A percentile compares a stretch with the other conserved stretches of the same genome.
Evolutionary conservation across 805 yeast species (phyloP).

Genomic region (Candida boleticola): DNA sequence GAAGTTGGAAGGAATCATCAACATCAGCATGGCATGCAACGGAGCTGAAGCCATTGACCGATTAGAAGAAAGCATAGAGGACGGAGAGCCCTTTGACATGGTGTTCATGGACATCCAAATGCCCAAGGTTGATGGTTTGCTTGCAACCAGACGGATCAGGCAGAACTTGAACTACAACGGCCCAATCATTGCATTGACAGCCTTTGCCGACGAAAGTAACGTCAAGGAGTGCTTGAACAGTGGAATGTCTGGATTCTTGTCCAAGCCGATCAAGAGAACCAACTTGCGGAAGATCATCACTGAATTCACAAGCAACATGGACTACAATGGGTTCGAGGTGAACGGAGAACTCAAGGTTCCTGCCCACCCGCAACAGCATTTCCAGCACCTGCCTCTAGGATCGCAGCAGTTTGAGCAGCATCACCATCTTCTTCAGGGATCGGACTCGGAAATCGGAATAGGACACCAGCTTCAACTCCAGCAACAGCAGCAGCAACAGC

Average conservation of each 20-base stretch:
- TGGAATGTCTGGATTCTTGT: slow-evolving; percentile 92
- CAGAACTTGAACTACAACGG: slow-evolving; percentile 54
- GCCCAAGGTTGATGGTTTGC: slow-evolving; percentile 90
- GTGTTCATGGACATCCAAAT: slow-evolving; percentile 97
- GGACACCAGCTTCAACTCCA: too few species aligned
- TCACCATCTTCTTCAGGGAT: too few species aligned
- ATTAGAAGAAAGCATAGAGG: slow-evolving; percentile 48
- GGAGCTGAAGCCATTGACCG: slow-evolving; percentile 84
- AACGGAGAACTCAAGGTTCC: too few species aligned
- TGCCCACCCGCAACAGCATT: too few species aligned
- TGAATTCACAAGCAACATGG: slow-evolving; percentile 40
- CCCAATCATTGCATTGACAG: slow-evolving; percentile 93
- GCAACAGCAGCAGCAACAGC: too few species aligned
- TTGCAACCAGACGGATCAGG: slow-evolving; percentile 76
- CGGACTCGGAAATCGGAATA: too few species aligned
- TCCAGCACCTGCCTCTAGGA: too few species aligned
- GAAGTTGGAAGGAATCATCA: slow-evolving; percentile 71
- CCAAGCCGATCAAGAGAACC: slow-evolving; percentile 81
- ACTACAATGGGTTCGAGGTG: slow-evolving; percentile 15
- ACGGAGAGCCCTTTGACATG: slow-evolving; percentile 54
- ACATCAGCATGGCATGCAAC: slow-evolving; percentile 79
- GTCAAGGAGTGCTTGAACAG: slow-evolving; percentile 78
- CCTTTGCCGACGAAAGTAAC: slow-evolving; percentile 91
- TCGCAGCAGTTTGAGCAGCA: too few species aligned
- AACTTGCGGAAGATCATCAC: slow-evolving; percentile 57